A percentile compares a stretch with the other conserved stretches of the same genome.
These are phyloP conservation scores for Zygnema cylindricum DNA, from an alignment of 139 green algal genomes.

Conservation along the genomic window DNA sequence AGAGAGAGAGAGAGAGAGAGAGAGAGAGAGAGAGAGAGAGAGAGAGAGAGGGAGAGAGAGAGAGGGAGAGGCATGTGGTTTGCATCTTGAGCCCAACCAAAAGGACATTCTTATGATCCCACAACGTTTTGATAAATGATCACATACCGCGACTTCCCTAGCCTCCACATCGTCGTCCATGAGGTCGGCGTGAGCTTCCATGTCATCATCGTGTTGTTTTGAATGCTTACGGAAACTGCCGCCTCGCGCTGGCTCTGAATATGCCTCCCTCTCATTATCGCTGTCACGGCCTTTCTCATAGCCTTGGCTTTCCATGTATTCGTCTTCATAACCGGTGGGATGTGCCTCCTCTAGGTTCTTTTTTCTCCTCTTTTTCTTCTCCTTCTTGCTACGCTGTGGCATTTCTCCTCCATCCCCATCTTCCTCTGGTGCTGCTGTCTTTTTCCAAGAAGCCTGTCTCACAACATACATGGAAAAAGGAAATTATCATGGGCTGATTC, in stretches of 20 bases:
- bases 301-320: neutral
- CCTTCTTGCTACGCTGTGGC: conserved; percentile 1
- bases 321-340: neutral
- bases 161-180: conserved; percentile 13
- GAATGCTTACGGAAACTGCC: neutral
- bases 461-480: neutral
- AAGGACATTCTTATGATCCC: neutral
- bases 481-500: neutral
- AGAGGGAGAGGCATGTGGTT: neutral
- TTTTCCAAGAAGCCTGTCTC: neutral
- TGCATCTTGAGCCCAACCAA: neutral
- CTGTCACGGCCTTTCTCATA: neutral
- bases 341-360: neutral
- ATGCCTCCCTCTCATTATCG: neutral
- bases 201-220: neutral
- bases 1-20: conserved; percentile 13
- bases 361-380: conserved; percentile 14
- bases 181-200: neutral
- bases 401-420: neutral
- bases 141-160: neutral
- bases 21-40: conserved; percentile 9
- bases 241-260: neutral
- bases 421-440: neutral
- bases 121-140: neutral
- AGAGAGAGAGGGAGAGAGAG: neutral